A percentile compares a stretch with the other conserved stretches of the same genome.
Conservation (phyloP, 179 eudicot genomes). For the Spinacia oleracea region DNA sequence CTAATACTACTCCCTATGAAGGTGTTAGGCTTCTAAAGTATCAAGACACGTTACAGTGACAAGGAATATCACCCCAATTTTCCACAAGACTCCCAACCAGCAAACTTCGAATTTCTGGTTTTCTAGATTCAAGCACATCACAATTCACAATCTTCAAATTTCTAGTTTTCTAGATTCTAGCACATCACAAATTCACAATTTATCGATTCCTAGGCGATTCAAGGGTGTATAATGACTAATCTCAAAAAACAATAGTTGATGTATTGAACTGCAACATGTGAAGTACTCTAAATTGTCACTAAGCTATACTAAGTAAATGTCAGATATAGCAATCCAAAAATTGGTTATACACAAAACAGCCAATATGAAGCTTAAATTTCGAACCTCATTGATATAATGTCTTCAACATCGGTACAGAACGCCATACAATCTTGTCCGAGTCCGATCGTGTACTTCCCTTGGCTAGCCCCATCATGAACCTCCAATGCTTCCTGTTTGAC, state of each 20-base stretch:
- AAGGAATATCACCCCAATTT: not conserved
- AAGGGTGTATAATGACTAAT: not conserved
- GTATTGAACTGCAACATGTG: not conserved
- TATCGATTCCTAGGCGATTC: not conserved
- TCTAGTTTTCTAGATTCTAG: not conserved
- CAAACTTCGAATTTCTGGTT: not conserved
- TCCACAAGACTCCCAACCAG: not conserved
- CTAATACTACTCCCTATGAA: not conserved
- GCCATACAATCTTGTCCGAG: constrained; percentile 99
- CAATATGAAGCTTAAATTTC: not conserved
- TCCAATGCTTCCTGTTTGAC: constrained; percentile 74
- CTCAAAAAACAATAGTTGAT: not conserved
- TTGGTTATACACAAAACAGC: not conserved
- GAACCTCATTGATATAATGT: constrained; percentile 97
- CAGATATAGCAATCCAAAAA: constrained; percentile 1
- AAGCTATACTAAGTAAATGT: not conserved
- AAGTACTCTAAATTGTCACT: not conserved
- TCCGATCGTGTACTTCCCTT: constrained; percentile 98
- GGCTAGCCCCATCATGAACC: constrained; percentile 92
- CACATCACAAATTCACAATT: not conserved
- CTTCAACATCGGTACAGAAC: constrained; percentile 98
- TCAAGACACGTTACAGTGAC: not conserved
- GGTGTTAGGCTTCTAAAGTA: not conserved
- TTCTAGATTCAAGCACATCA: not conserved
- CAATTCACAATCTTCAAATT: not conserved